phyloP scores from a whole-genome alignment of 352 stramenopile species.

The Phytophthora niederhauseri region DNA sequence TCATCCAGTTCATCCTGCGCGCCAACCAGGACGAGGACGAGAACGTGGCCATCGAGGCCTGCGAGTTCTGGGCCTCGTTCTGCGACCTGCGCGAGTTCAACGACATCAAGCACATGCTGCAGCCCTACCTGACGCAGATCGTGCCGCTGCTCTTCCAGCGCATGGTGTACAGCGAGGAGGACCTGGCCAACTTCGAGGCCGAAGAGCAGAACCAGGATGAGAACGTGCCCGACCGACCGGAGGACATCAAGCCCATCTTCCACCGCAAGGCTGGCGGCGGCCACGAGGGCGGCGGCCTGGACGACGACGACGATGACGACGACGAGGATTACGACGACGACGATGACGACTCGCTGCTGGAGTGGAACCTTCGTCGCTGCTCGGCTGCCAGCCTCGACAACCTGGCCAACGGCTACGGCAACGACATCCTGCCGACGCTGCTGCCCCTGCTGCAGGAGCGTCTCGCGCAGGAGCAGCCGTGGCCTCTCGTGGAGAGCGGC shows the following conservation, averaged over 20 bases:
- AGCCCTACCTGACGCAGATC: slow-evolving; percentile 89
- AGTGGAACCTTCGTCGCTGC: slow-evolving; percentile 97
- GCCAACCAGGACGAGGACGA: slow-evolving; percentile 88
- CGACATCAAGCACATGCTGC: slow-evolving; percentile 92
- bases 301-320: slow-evolving; percentile 88
- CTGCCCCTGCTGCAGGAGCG: slow-evolving; percentile 93
- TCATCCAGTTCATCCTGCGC: slow-evolving; percentile 93
- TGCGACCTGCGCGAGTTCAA: slow-evolving; percentile 89
- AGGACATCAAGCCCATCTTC: slow-evolving; percentile 92
- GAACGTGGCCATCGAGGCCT: slow-evolving; percentile 88
- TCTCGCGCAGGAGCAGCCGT: slow-evolving; percentile 91
- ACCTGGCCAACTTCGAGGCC: slow-evolving; percentile 90
- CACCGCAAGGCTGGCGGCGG: slow-evolving; percentile 57
- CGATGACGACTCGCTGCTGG: slow-evolving; percentile 93
- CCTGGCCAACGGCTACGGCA: slow-evolving; percentile 93
- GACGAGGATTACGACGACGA: slow-evolving; percentile 91
- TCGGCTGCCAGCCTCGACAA: slow-evolving; percentile 96
- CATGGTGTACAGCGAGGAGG: slow-evolving; percentile 97
- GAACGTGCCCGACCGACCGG: slow-evolving; percentile 89
- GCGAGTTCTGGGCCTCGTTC: slow-evolving; percentile 93
- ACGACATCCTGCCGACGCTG: slow-evolving; percentile 92
- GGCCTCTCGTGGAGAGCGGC: slow-evolving; percentile 94
- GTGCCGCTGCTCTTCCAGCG: slow-evolving; percentile 93
- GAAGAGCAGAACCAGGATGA: slow-evolving; percentile 90
- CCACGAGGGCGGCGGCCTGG: slow-evolving; percentile 23